phyloP scores from a whole-genome alignment of 768 basidiomycete genomes.

The Sistotremastrum niveocremeum region DNA sequence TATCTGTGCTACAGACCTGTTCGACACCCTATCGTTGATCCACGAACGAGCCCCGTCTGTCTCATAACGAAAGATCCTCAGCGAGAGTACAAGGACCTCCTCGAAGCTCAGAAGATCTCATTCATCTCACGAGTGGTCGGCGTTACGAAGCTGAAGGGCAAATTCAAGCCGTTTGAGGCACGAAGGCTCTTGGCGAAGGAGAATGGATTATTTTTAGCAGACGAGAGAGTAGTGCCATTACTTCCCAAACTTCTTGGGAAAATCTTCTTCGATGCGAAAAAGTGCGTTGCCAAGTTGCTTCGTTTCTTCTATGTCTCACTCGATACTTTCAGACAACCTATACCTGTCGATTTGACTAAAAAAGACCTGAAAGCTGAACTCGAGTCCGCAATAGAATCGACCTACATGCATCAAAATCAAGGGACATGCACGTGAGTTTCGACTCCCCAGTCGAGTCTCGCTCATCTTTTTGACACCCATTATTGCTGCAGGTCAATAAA shows the following conservation, averaged over 20 bases:
- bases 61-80: slow-evolving; percentile 95
- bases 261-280: slow-evolving; percentile 91
- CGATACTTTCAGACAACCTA: slow-evolving; percentile 61
- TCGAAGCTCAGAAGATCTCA: slow-evolving; percentile 63
- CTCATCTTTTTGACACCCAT: background rate
- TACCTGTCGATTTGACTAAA: slow-evolving; percentile 78
- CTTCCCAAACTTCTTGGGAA: slow-evolving; percentile 79
- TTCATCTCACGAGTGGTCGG: slow-evolving; percentile 91
- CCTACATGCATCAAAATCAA: slow-evolving; percentile 90
- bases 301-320: slow-evolving; percentile 1
- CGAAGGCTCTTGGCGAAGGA: slow-evolving; percentile 75
- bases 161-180: slow-evolving; percentile 76
- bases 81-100: slow-evolving; percentile 87
- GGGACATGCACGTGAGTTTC: slow-evolving; percentile 80
- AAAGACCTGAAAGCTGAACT: slow-evolving; percentile 89
- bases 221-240: slow-evolving; percentile 78
- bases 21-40: slow-evolving; percentile 72
- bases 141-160: slow-evolving; percentile 83
- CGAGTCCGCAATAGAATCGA: slow-evolving; percentile 84
- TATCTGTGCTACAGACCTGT: slow-evolving; percentile 39
- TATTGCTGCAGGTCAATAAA: slow-evolving; percentile 55
- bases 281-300: slow-evolving; percentile 36
- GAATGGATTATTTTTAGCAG: slow-evolving; percentile 86
- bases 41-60: slow-evolving; percentile 66
- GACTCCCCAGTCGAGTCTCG: background rate